Evolutionary conservation across 345 rosid species (phyloP).

Genomic region (Populus davidiana): DNA sequence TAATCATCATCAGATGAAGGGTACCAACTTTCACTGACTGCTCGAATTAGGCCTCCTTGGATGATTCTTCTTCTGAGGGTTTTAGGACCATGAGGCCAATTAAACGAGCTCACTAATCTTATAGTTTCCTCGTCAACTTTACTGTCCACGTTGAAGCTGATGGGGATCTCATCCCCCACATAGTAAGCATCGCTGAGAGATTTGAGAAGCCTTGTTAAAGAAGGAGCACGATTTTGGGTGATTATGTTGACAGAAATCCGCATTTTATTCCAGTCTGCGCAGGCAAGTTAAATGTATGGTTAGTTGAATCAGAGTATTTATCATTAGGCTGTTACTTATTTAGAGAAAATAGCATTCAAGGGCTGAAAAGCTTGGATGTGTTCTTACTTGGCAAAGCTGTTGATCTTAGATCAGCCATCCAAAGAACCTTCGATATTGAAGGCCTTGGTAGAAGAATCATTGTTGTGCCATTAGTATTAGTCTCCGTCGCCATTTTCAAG

Average conservation of each 20-base stretch:
- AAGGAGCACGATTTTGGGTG: constrained; percentile 74
- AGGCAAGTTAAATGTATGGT: background rate
- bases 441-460: constrained; percentile 68
- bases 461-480: constrained; percentile 44
- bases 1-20: constrained; percentile 85
- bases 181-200: constrained; percentile 80
- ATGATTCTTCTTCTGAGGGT: constrained; percentile 88
- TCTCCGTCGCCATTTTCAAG: constrained; percentile 78
- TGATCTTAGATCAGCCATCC: constrained; percentile 98
- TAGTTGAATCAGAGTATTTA: background rate
- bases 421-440: constrained; percentile 74
- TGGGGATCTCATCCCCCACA: constrained; percentile 70
- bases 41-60: constrained; percentile 97
- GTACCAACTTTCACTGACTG: constrained; percentile 99
- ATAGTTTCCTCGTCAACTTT: constrained; percentile 89
- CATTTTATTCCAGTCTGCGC: constrained; percentile 96
- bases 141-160: constrained; percentile 95
- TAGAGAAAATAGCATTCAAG: background rate
- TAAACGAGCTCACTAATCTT: constrained; percentile 59
- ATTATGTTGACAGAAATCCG: constrained; percentile 80
- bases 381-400: constrained; percentile 90
- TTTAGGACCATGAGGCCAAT: constrained; percentile 93
- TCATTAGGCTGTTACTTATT: background rate
- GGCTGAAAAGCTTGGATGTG: background rate
- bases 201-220: constrained; percentile 68